Percentiles rank a stretch among this genome's conserved stretches.
These are phyloP conservation scores for Lactarius pseudohatsudake DNA, from an alignment of 768 basidiomycete species.

Conservation along the genomic window DNA sequence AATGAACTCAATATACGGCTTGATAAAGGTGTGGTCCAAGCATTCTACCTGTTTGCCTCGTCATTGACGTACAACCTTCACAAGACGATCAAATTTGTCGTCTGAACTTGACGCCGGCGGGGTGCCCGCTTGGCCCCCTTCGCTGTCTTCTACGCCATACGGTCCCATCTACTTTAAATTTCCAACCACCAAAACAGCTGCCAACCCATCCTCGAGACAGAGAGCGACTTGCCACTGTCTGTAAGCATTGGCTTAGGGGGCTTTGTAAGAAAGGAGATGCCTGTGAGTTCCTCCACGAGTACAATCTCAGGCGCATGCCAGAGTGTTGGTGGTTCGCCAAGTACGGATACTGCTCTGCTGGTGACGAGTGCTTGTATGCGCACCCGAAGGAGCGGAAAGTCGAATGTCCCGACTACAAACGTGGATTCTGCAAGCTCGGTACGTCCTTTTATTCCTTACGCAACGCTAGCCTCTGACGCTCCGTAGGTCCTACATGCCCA, in stretches of 20 bases:
- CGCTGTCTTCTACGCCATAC: slow-evolving; percentile 94
- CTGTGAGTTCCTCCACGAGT: slow-evolving; percentile 99
- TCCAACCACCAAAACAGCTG: slow-evolving; percentile 79
- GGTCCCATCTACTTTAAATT: slow-evolving; percentile 82
- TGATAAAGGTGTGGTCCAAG: slow-evolving; percentile 71
- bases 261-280: slow-evolving; percentile 97
- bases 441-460: slow-evolving; percentile 33
- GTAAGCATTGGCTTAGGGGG: slow-evolving; percentile 98
- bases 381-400: slow-evolving; percentile 89
- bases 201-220: slow-evolving; percentile 83
- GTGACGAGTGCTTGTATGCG: slow-evolving; percentile 96
- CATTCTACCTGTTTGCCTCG: background rate
- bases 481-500: slow-evolving; percentile 78
- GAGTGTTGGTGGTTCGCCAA: slow-evolving; percentile 99
- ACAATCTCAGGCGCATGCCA: slow-evolving; percentile 96
- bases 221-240: slow-evolving; percentile 86
- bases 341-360: slow-evolving; percentile 95
- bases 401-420: slow-evolving; percentile 93
- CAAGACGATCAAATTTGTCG: slow-evolving; percentile 94
- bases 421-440: slow-evolving; percentile 96
- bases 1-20: slow-evolving; percentile 81
- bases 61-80: slow-evolving; percentile 14
- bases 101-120: slow-evolving; percentile 72
- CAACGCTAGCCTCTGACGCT: slow-evolving; percentile 18
- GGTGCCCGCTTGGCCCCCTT: slow-evolving; percentile 88